phyloP scores from a whole-genome alignment of 164 flowering plant genomes.

The Vitis vinifera region ASM3070453v1 NC_081820.1:24403001-24403500 shows the following conservation, averaged over 20 bases:
- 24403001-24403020: constrained; percentile 45
- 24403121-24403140: constrained; percentile 33
- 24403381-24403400: constrained; percentile 23
- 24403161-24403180: constrained; percentile 33
- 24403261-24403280: constrained; percentile 31
- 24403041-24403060: constrained; percentile 37
- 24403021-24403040: constrained; percentile 39
- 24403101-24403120: constrained; percentile 25
- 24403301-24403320: constrained; percentile 35
- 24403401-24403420: not conserved
- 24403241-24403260: constrained; percentile 34
- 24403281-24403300: constrained; percentile 38
- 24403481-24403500: constrained; percentile 49
- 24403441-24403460: not conserved
- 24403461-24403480: constrained; percentile 32
- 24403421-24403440: not conserved
- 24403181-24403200: constrained; percentile 24
- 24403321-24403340: constrained; percentile 59
- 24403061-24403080: constrained; percentile 38
- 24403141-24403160: constrained; percentile 52
- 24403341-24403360: constrained; percentile 51
- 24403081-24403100: constrained; percentile 35
- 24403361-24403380: constrained; percentile 50
- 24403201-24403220: constrained; percentile 35
- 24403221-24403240: constrained; percentile 17